A percentile compares a stretch with the other conserved stretches of the same genome.
Evolutionary conservation across 495 filamentous ascomycete genomes (phyloP).

Genomic region (Penicillium coffeae): DNA sequence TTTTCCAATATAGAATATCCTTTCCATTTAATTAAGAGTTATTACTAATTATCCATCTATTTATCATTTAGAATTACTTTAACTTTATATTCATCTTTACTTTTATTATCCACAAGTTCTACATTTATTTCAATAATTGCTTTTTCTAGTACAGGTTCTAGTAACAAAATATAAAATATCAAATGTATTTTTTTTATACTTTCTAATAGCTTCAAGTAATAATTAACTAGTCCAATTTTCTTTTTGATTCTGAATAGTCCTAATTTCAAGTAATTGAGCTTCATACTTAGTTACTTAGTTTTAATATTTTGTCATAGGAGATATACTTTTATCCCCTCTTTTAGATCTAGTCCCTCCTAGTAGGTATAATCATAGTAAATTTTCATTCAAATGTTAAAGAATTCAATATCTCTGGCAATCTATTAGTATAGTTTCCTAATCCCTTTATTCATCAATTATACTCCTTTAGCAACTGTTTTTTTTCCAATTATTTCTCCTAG

Average conservation of each 20-base stretch:
- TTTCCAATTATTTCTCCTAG: background rate
- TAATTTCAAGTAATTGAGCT: slow-evolving; percentile 5
- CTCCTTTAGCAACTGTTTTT: background rate
- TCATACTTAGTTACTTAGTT: slow-evolving; percentile 3
- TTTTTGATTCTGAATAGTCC: slow-evolving; percentile 9
- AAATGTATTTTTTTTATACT: slow-evolving; percentile 3
- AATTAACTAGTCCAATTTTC: slow-evolving; percentile 9
- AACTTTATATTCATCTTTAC: slow-evolving; percentile 10
- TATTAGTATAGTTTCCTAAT: background rate
- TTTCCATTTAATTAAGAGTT: slow-evolving; percentile 8
- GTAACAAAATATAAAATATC: slow-evolving; percentile 13
- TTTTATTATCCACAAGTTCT: slow-evolving; percentile 3
- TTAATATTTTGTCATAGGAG: slow-evolving; percentile 7
- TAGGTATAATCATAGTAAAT: slow-evolving; percentile 10
- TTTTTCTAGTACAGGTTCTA: slow-evolving; percentile 7
- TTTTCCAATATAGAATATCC: slow-evolving; percentile 10
- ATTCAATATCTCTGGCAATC: background rate
- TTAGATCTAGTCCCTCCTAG: background rate
- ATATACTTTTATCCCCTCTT: slow-evolving; percentile 3
- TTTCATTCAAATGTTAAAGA: slow-evolving; percentile 9
- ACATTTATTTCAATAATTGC: background rate
- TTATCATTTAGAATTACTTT: slow-evolving; percentile 6
- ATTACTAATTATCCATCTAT: slow-evolving; percentile 1
- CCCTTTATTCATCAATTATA: background rate
- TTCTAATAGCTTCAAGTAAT: slow-evolving; percentile 4